These are phyloP conservation scores for Mycotypha africana DNA, from an alignment of 371 early-diverging fungal species.

Conservation along the genomic window DNA sequence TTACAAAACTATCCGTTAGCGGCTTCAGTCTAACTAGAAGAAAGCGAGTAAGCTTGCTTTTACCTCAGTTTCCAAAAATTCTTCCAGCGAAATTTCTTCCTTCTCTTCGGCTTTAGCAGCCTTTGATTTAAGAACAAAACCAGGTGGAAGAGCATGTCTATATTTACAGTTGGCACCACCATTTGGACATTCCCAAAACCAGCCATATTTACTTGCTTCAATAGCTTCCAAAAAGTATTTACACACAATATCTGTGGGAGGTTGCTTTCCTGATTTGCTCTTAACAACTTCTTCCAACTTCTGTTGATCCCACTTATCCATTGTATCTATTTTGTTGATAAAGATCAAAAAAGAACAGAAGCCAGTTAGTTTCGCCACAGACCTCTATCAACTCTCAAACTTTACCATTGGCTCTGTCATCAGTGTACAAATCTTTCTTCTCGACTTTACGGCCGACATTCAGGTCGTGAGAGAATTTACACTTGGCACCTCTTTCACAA, in stretches of 20 bases:
- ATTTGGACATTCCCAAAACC: conserved; percentile 99
- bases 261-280: conserved; percentile 82
- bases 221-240: conserved; percentile 99
- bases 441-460: conserved; percentile 83
- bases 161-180: conserved; percentile 90
- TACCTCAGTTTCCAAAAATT: conserved; percentile 94
- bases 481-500: conserved; percentile 92
- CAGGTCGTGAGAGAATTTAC: conserved; percentile 98
- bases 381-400: conserved; percentile 16
- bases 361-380: too few relatives aligned
- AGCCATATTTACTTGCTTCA: conserved; percentile 93
- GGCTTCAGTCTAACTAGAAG: neutral
- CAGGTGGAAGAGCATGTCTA: conserved; percentile 96
- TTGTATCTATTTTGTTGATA: conserved; percentile 72
- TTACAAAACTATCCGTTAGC: neutral
- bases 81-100: conserved; percentile 88
- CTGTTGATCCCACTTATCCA: conserved; percentile 94
- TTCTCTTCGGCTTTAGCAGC: conserved; percentile 70
- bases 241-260: conserved; percentile 98
- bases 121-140: conserved; percentile 93
- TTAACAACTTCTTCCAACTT: conserved; percentile 87
- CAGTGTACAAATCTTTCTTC: conserved; percentile 93
- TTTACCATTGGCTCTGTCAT: conserved; percentile 56
- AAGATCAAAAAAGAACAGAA: neutral
- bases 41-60: neutral